Conservation (phyloP, 768 basidiomycete genomes). For the Chalciporus chontae region DNA sequence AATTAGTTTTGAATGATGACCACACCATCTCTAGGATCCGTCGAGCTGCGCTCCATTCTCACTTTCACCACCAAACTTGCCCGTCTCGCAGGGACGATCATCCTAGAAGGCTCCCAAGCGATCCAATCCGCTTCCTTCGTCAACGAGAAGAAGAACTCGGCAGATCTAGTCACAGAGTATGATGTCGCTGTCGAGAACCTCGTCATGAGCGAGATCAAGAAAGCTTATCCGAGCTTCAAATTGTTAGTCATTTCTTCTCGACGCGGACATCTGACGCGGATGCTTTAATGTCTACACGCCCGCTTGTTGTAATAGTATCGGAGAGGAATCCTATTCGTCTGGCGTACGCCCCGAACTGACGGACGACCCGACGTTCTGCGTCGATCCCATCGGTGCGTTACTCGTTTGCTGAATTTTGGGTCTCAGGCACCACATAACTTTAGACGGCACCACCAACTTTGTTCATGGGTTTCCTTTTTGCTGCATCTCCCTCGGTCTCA, state of each 20-base stretch:
- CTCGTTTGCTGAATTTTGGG: neutral
- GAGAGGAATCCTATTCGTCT: conserved; percentile 88
- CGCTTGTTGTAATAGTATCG: conserved; percentile 53
- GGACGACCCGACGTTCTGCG: conserved; percentile 91
- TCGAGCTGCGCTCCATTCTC: conserved; percentile 59
- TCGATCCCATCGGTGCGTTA: conserved; percentile 84
- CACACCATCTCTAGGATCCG: conserved; percentile 19
- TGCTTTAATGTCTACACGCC: neutral
- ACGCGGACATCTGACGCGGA: neutral
- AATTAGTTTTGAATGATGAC: conserved; percentile 12
- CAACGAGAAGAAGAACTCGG: conserved; percentile 87
- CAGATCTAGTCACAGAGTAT: conserved; percentile 92
- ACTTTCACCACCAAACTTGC: conserved; percentile 66
- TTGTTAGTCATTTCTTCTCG: conserved; percentile 55
- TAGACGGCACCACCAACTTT: conserved; percentile 87
- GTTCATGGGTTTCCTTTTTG: conserved; percentile 82
- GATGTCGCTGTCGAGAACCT: conserved; percentile 87
- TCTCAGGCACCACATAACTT: neutral
- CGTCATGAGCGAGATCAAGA: conserved; percentile 63
- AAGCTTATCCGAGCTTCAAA: conserved; percentile 66
- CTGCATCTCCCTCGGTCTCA: conserved; percentile 87
- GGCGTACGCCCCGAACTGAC: conserved; percentile 66
- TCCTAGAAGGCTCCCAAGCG: conserved; percentile 69
- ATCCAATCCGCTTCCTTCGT: conserved; percentile 59
- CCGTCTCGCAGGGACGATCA: conserved; percentile 65